Percentiles rank a stretch among this genome's conserved stretches.
Evolutionary conservation across 2,329 filamentous ascomycete species (phyloP).

Genomic region (Aspergillus terreus): DNA sequence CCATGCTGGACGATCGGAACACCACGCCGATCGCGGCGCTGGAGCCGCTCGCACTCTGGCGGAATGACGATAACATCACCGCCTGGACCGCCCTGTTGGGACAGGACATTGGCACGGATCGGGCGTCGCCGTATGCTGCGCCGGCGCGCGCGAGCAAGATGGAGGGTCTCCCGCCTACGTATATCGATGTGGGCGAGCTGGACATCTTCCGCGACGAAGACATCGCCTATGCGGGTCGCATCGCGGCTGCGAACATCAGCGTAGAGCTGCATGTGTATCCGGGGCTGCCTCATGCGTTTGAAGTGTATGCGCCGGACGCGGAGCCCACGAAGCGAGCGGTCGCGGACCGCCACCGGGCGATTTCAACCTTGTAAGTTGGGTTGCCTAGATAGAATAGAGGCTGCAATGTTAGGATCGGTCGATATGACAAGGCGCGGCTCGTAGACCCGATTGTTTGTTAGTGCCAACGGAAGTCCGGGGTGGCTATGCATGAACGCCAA

Average conservation of each 20-base stretch:
- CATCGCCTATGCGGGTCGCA: slow-evolving; percentile 37
- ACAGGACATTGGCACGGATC: slow-evolving; percentile 26
- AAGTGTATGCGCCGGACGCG: slow-evolving; percentile 21
- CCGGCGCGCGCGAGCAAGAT: slow-evolving; percentile 35
- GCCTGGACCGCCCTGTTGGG: slow-evolving; percentile 44
- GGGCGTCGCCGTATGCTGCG: slow-evolving; percentile 34
- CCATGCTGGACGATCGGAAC: slow-evolving; percentile 48
- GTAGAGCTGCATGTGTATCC: slow-evolving; percentile 45
- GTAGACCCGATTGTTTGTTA: too few species aligned
- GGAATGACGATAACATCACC: slow-evolving; percentile 35
- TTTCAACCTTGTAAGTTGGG: slow-evolving; percentile 1
- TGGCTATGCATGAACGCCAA: background rate
- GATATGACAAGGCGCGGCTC: too few species aligned
- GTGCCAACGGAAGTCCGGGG: background rate
- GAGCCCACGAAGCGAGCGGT: slow-evolving; percentile 10
- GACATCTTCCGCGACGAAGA: slow-evolving; percentile 45
- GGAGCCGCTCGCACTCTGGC: slow-evolving; percentile 35
- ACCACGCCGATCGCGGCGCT: slow-evolving; percentile 30
- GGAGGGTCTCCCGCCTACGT: slow-evolving; percentile 41
- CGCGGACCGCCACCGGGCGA: slow-evolving; percentile 2
- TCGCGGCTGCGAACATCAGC: slow-evolving; percentile 42
- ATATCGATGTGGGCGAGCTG: slow-evolving; percentile 43
- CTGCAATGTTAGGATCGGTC: too few species aligned
- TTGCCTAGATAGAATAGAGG: too few species aligned
- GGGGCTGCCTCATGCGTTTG: slow-evolving; percentile 41